These are phyloP conservation scores for Ensete ventricosum DNA, from an alignment of 176 grass and related monocot genomes.

Conservation along the genomic window DNA sequence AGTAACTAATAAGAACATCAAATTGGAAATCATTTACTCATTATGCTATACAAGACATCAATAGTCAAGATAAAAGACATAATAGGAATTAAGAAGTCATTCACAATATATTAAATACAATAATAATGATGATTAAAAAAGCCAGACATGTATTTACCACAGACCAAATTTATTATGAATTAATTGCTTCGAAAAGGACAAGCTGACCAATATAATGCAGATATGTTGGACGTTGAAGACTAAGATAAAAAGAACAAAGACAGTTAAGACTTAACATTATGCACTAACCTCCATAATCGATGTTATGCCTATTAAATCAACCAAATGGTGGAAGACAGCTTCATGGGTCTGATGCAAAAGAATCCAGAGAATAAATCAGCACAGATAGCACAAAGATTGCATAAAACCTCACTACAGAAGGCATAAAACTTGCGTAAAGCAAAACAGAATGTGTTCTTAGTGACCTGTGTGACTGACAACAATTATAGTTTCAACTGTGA, in stretches of 20 bases:
- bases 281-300: slow-evolving; percentile 13
- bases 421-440: not conserved
- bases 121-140: no score
- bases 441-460: not conserved
- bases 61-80: no score
- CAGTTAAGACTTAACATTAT: not conserved
- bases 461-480: not conserved
- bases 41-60: no score
- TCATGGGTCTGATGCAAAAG: not conserved
- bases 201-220: not conserved
- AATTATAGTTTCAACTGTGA: not conserved
- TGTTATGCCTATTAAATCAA: slow-evolving; percentile 5
- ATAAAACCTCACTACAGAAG: not conserved
- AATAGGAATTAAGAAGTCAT: no score
- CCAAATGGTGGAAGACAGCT: not conserved
- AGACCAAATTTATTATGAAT: not conserved
- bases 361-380: not conserved
- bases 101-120: no score
- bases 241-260: not conserved
- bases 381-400: not conserved
- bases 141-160: no score
- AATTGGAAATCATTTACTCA: no score
- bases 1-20: no score
- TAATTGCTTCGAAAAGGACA: not conserved
- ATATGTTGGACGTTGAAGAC: not conserved